Conservation (phyloP, 495 filamentous ascomycete species). For the Clavariopsis aquatica region DNA sequence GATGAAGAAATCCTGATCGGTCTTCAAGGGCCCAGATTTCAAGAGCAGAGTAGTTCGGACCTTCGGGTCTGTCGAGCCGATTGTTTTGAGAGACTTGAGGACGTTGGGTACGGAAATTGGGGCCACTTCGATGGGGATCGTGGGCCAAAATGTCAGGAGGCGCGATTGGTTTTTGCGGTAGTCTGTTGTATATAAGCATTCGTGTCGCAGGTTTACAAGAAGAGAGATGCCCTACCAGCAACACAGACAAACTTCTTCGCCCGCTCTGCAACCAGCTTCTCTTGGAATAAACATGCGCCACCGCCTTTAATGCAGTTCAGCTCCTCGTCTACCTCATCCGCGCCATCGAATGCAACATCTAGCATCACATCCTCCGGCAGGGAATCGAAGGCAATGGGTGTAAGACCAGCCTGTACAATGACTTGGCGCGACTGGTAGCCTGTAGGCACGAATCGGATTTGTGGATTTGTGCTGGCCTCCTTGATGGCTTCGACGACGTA, state of each 20-base stretch:
- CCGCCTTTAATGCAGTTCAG: constrained; percentile 98
- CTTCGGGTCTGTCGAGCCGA: constrained; percentile 68
- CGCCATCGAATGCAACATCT: constrained; percentile 91
- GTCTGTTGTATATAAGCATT: constrained; percentile 52
- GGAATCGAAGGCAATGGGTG: constrained; percentile 72
- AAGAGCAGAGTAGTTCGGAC: constrained; percentile 66
- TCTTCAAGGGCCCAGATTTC: constrained; percentile 82
- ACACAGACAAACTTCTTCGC: constrained; percentile 91
- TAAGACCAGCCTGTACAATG: constrained; percentile 74
- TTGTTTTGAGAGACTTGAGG: constrained; percentile 60
- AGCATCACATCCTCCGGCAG: constrained; percentile 62
- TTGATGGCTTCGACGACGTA: constrained; percentile 96
- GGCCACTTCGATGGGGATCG: constrained; percentile 89
- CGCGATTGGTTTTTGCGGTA: constrained; percentile 79
- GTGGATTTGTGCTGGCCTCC: constrained; percentile 46
- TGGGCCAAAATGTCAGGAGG: constrained; percentile 77
- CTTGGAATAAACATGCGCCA: constrained; percentile 94
- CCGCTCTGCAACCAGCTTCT: constrained; percentile 87
- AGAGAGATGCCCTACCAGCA: no score
- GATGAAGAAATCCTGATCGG: constrained; percentile 92
- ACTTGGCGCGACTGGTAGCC: constrained; percentile 85
- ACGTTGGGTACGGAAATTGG: constrained; percentile 76
- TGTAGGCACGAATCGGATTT: constrained; percentile 75
- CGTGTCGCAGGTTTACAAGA: no score
- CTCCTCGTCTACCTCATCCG: constrained; percentile 93